phyloP scores from a whole-genome alignment of 768 basidiomycete species.

The Boletales sp. region DNA sequence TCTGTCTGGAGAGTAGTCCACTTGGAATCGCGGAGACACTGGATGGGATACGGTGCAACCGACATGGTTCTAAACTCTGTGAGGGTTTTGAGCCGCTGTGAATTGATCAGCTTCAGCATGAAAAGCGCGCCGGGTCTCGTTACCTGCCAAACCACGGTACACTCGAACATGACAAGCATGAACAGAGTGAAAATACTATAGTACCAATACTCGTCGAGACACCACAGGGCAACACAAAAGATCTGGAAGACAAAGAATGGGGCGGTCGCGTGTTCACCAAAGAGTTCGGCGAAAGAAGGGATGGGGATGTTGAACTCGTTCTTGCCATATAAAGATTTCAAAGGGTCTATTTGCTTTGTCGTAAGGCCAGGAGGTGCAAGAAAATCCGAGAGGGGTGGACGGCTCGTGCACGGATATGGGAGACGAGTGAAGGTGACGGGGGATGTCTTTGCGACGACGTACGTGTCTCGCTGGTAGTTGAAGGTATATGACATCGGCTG shows the following conservation, averaged over 20 bases:
- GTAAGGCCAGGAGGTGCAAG: slow-evolving; percentile 55
- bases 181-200: slow-evolving; percentile 97
- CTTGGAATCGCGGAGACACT: slow-evolving; percentile 71
- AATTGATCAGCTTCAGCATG: background rate
- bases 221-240: slow-evolving; percentile 97
- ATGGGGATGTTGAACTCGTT: slow-evolving; percentile 98
- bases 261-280: slow-evolving; percentile 93
- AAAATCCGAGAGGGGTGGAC: slow-evolving; percentile 68
- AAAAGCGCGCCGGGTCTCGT: background rate
- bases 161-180: slow-evolving; percentile 98
- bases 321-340: slow-evolving; percentile 73
- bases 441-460: slow-evolving; percentile 57
- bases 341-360: slow-evolving; percentile 42
- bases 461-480: slow-evolving; percentile 93
- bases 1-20: slow-evolving; percentile 85
- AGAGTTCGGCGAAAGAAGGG: slow-evolving; percentile 88
- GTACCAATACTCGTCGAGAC: slow-evolving; percentile 98
- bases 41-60: slow-evolving; percentile 84
- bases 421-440: slow-evolving; percentile 71
- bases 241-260: slow-evolving; percentile 99
- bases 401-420: slow-evolving; percentile 79
- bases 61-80: slow-evolving; percentile 98
- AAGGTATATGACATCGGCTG: slow-evolving; percentile 75
- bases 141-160: slow-evolving; percentile 98
- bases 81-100: slow-evolving; percentile 84